Conservation (phyloP, 371 early-diverging fungal species). For the Actinomortierella ambigua region DNA sequence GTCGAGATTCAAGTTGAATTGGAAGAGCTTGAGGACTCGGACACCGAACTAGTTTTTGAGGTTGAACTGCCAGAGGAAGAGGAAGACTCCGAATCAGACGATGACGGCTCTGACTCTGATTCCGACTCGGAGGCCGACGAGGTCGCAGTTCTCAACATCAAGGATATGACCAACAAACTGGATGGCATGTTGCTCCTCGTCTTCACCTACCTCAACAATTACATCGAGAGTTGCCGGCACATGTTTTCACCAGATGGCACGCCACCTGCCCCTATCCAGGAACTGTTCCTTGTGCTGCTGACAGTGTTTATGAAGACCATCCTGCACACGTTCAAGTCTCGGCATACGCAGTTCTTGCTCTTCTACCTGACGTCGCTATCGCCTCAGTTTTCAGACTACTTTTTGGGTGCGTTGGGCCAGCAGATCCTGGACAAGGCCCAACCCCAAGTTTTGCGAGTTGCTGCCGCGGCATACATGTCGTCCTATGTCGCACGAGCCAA, state of each 20-base stretch:
- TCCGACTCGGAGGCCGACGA: conserved; percentile 38
- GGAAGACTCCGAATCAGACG: conserved; percentile 36
- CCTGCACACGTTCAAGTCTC: conserved; percentile 86
- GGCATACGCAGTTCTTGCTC: conserved; percentile 91
- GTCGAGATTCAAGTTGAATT: conserved; percentile 92
- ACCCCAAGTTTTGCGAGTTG: conserved; percentile 75
- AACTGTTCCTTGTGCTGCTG: conserved; percentile 68
- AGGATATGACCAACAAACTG: conserved; percentile 78
- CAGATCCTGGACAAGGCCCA: conserved; percentile 61
- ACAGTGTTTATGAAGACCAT: conserved; percentile 82
- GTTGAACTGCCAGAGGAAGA: conserved; percentile 49
- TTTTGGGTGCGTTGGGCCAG: conserved; percentile 77
- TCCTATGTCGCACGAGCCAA: conserved; percentile 91
- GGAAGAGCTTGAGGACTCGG: conserved; percentile 88
- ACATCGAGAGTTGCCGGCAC: conserved; percentile 29
- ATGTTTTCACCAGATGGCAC: conserved; percentile 19
- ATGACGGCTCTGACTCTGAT: conserved; percentile 36
- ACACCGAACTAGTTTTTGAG: conserved; percentile 57
- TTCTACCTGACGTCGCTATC: conserved; percentile 83
- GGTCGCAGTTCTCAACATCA: conserved; percentile 54
- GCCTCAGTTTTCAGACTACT: conserved; percentile 70
- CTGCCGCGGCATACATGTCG: conserved; percentile 86
- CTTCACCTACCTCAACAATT: conserved; percentile 62
- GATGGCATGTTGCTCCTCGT: conserved; percentile 83
- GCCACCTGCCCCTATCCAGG: conserved; percentile 36